Evolutionary conservation across 2,329 filamentous ascomycete species (phyloP), one percentile per base, ranked within the genome.

Genomic region (Aspergillus bombycis): DNA sequence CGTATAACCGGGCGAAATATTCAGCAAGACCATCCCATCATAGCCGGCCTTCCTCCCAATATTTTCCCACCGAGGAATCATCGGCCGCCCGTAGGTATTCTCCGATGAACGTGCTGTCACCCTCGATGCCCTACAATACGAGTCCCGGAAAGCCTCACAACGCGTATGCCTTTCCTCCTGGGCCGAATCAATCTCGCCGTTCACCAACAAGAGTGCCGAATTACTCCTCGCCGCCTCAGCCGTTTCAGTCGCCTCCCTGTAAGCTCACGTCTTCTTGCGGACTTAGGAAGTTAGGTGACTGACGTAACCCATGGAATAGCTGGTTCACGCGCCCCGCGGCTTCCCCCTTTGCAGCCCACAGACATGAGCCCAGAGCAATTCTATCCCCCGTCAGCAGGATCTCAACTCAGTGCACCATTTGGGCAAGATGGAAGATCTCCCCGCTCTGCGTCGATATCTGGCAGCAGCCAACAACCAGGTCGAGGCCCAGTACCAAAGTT

Each of bases 71-170:
- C 68, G 89, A 94, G 74, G 89, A 91, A 63, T 95, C 93, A 50
- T 85, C 92, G 57, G 92, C 93, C 62, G 92, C 93, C 64, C 92
- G 96, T 77, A 89, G 94, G 75, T 98, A 98, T 80, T 98, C 94
- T 54, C 95, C 94, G 67, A 97, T 97, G 94, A 94, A 97, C 77
- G 87, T 88, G 19, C 83, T 96, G 65, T 93, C 93, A 65, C 92
- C 93, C 46, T 88, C 90, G 38, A 90, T 91, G 61, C 89, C 93
- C 38, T 96, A 96, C 80, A 86, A 87, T 75, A 85, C 81, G 80
- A 91, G 83, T 76, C 87, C 83, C 66, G 87, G 82, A 75, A 82
- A 83, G 76, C 69, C 84, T 70, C 81, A 82, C 64, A 79, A 78
- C 71, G 73, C 80, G 34, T 85, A 85, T 69, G 78, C 78, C 54